Evolutionary conservation across 805 yeast genomes (phyloP).

Genomic region (Kurtzmaniella cleridarum): DNA sequence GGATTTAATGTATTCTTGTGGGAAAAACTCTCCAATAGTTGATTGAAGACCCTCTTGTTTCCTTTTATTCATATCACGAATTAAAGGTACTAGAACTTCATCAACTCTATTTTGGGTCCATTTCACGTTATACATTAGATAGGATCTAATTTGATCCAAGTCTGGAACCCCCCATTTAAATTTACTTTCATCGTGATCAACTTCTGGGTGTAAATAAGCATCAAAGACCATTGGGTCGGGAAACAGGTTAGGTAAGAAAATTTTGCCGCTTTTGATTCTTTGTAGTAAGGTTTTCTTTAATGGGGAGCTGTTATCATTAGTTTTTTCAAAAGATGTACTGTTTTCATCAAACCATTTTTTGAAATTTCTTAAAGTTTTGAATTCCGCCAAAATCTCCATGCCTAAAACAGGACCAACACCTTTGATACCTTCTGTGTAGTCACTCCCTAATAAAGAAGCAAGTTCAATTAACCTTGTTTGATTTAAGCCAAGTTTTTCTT

Average conservation of each 20-base stretch:
- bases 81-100: conserved; percentile 79
- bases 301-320: conserved; percentile 38
- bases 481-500: conserved; percentile 56
- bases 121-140: conserved; percentile 62
- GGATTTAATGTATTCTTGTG: conserved; percentile 47
- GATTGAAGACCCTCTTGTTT: conserved; percentile 50
- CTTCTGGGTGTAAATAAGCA: conserved; percentile 78
- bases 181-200: conserved; percentile 70
- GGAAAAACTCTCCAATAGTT: conserved; percentile 63
- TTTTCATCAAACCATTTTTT: conserved; percentile 54
- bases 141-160: conserved; percentile 69
- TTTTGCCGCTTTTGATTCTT: conserved; percentile 47
- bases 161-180: conserved; percentile 92
- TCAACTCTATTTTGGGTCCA: conserved; percentile 78
- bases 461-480: conserved; percentile 66
- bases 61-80: conserved; percentile 68
- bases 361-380: conserved; percentile 42
- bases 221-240: conserved; percentile 66
- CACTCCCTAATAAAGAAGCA: conserved; percentile 86
- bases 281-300: conserved; percentile 56
- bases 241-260: conserved; percentile 53
- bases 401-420: conserved; percentile 95
- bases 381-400: conserved; percentile 85
- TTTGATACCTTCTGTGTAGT: conserved; percentile 87
- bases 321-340: conserved; percentile 29